These are phyloP conservation scores for Russula olivacea DNA, from an alignment of 768 basidiomycete genomes.

Conservation along the genomic window DNA sequence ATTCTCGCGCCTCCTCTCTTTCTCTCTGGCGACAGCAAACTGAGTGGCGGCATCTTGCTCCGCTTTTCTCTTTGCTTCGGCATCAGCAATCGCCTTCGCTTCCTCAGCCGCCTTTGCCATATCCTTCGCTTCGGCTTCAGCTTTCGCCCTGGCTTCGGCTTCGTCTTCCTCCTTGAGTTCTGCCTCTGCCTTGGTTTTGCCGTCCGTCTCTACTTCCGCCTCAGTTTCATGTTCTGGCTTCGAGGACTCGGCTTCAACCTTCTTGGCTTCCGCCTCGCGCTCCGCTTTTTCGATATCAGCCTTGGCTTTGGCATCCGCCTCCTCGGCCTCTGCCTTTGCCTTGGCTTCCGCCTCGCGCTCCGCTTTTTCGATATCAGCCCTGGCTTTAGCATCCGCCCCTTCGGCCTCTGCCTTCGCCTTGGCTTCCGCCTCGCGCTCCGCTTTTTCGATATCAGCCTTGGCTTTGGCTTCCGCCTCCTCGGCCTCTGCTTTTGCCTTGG, in stretches of 20 bases:
- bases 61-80: not conserved
- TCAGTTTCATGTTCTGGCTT: not conserved
- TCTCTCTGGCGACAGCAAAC: not conserved
- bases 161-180: not conserved
- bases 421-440: not conserved
- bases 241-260: not conserved
- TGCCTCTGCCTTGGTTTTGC: not conserved
- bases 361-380: not conserved
- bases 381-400: not conserved
- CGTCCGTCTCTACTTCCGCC: not conserved
- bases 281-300: not conserved
- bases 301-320: no score
- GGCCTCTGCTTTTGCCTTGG: not conserved
- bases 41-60: not conserved
- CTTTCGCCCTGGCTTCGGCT: not conserved
- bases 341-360: not conserved
- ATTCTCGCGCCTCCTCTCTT: not conserved
- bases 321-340: not conserved
- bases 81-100: not conserved
- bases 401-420: not conserved
- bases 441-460: not conserved
- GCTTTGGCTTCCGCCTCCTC: not conserved
- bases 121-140: not conserved
- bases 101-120: not conserved
- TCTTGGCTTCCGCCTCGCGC: not conserved